Base-by-base conservation (phyloP, 805 yeast species). In the Martiniozyma abietophila region DNA sequence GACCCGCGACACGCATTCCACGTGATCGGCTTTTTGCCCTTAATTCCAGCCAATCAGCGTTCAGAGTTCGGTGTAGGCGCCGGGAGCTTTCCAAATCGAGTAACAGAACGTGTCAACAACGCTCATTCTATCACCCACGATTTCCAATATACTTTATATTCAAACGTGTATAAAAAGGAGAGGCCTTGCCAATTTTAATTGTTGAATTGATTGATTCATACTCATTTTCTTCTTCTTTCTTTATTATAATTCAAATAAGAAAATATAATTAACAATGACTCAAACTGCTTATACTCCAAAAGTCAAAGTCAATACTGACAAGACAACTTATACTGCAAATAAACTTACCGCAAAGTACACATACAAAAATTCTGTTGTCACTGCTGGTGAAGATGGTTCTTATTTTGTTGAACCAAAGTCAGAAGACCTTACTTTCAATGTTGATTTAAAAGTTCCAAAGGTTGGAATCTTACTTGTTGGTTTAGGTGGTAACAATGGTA, bases 401-500 rank as follows among this genome's bases (percentile, higher is more conserved):
- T 69, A 69, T 50, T 53, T 62, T 28, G 94, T 88, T 34, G 74
- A 78, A 15, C 94, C 94, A 16, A 71, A 78, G 35, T 53, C 69
- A 37, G 70, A 69, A 44, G 80, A 84, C 45, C 84, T 84, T 53
- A 79, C 85, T 54, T 89, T 88, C 69, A 83, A 84, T 59, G 78
- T 83, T 33, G 94, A 85, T 48, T 69, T 83, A 54, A 69, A 67
- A 38, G 74, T 78, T 28, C 95, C 95, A 48, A 85, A 80, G 59
- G 71, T 85, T 31, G 97, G 97, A 49, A 66, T 88, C 43, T 61
- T 88, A 75, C 69, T 89, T 43, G 96, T 88, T 23, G 97, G 97
- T 48, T 69, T 88, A 46, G 96, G 96, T 49, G 97, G 97, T 61
- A 88, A 88, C 69, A 88, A 88, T 54, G 97, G 96, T 59, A 71